Evolutionary conservation across 2,329 filamentous ascomycete genomes (phyloP).

Genomic region (Penicillium sp.): DNA sequence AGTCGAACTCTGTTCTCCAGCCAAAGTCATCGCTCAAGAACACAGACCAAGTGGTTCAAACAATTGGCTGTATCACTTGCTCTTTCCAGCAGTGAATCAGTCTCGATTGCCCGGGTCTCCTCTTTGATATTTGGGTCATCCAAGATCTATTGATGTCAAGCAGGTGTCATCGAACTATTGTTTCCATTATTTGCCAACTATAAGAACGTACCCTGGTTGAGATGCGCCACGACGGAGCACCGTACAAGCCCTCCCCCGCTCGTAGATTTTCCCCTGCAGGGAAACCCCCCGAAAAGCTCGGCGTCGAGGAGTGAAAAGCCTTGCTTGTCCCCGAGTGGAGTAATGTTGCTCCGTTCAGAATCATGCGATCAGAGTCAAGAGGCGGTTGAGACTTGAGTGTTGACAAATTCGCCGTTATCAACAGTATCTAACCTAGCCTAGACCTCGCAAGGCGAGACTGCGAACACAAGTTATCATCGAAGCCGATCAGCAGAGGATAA

Average conservation of each 20-base stretch:
- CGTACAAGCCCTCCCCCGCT: background rate
- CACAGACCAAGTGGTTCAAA: background rate
- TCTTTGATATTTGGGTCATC: background rate
- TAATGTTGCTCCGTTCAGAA: background rate
- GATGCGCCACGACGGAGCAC: background rate
- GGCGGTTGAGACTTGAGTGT: background rate
- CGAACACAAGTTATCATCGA: background rate
- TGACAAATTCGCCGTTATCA: background rate
- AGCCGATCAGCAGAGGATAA: background rate
- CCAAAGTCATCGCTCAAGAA: background rate
- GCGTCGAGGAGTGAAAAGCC: no score
- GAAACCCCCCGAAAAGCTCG: background rate
- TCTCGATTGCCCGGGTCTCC: background rate
- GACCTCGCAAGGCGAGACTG: background rate
- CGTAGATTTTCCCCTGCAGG: background rate
- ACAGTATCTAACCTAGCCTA: background rate
- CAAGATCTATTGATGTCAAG: background rate
- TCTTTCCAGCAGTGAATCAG: background rate
- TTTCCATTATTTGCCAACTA: background rate
- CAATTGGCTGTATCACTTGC: no score
- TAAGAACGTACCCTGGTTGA: background rate
- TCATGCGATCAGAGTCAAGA: background rate
- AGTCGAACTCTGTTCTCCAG: constrained; percentile 14
- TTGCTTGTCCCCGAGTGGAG: background rate
- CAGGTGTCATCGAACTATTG: background rate